A percentile compares a stretch with the other conserved stretches of the same genome.
phyloP scores from a whole-genome alignment of 2,329 filamentous ascomycete species.

The Talaromyces rugulosus region DNA sequence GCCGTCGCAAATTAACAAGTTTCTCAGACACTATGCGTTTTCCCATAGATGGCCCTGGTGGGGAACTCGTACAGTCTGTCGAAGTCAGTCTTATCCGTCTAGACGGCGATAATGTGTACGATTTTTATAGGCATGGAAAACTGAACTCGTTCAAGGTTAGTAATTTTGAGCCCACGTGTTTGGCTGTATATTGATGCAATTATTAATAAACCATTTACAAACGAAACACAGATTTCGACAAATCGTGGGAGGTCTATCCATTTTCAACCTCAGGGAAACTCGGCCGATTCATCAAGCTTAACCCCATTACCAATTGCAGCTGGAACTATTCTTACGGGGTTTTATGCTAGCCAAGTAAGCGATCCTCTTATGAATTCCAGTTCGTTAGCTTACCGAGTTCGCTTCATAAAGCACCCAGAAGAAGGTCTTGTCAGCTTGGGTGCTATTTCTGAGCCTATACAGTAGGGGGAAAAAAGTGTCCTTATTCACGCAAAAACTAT shows the following conservation, averaged over 20 bases:
- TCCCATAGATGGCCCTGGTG: constrained; percentile 2
- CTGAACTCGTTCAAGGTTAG: constrained; percentile 3
- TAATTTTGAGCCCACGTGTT: background rate
- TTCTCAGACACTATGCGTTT: background rate
- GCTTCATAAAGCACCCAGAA: background rate
- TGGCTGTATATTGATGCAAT: background rate
- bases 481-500: too few species aligned
- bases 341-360: constrained; percentile 6
- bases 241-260: constrained; percentile 6
- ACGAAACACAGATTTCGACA: background rate
- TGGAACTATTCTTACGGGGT: constrained; percentile 7
- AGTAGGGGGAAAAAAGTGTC: background rate
- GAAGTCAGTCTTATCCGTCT: background rate
- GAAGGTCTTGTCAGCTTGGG: constrained; percentile 3
- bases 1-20: background rate
- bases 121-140: constrained; percentile 2
- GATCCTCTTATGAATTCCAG: background rate
- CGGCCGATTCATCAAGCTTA: background rate
- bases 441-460: constrained; percentile 4
- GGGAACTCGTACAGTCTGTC: constrained; percentile 5
- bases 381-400: background rate
- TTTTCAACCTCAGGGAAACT: background rate
- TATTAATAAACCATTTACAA: background rate
- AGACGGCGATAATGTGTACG: background rate
- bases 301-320: background rate